Evolutionary conservation across 768 basidiomycete species (phyloP).

Genomic region (Naganishia antarctica): DNA sequence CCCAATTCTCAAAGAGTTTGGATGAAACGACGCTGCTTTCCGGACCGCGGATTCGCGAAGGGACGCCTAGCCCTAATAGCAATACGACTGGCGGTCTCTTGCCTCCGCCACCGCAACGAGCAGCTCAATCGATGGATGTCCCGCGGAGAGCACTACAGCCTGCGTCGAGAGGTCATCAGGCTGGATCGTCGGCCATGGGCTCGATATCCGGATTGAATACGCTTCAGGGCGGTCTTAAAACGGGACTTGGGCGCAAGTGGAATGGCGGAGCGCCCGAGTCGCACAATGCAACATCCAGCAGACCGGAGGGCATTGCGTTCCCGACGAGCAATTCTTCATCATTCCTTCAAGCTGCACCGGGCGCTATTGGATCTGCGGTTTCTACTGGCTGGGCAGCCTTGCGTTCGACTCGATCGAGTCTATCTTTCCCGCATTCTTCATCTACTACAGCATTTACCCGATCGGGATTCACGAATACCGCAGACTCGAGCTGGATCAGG

Average conservation of each 20-base stretch:
- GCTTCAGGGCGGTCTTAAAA: background rate
- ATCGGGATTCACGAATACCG: background rate
- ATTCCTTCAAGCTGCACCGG: conserved; percentile 25
- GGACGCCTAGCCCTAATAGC: too few species aligned
- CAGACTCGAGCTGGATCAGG: conserved; percentile 12
- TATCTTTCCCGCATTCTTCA: conserved; percentile 9
- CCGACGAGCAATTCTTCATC: conserved; percentile 11
- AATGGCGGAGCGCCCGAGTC: background rate
- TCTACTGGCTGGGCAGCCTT: conserved; percentile 28
- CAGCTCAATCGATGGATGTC: conserved; percentile 17
- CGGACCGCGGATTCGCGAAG: too few species aligned
- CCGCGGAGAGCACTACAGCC: background rate
- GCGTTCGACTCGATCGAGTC: conserved; percentile 7
- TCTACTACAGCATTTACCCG: background rate
- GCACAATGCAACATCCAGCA: background rate
- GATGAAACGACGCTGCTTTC: conserved; percentile 5
- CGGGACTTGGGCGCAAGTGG: background rate
- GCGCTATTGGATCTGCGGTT: conserved; percentile 24
- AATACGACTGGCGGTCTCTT: background rate
- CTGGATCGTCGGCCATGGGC: background rate
- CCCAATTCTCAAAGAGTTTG: background rate
- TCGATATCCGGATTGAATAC: conserved; percentile 15
- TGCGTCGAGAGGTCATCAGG: background rate
- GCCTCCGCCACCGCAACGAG: conserved; percentile 1
- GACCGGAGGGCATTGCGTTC: background rate